phyloP scores from a whole-genome alignment of 768 basidiomycete species.

The Phlegmacium glaucopus region DNA sequence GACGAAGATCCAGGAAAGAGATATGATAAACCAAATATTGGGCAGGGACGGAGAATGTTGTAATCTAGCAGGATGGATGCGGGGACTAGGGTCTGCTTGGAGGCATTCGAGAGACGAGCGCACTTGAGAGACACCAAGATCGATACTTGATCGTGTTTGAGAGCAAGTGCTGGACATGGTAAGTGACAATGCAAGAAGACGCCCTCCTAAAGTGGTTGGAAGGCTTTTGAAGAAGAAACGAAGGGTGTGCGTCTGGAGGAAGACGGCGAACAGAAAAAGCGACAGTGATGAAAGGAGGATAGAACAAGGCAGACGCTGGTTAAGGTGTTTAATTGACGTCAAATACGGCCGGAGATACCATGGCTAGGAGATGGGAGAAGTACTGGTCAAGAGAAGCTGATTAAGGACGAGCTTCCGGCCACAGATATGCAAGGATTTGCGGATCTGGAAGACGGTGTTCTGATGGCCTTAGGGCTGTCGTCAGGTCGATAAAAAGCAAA shows the following conservation, averaged over 20 bases:
- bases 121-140: conserved; percentile 18
- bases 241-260: conserved; percentile 8
- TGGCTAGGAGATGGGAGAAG: conserved; percentile 26
- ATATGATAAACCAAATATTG: conserved; percentile 52
- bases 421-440: conserved; percentile 31
- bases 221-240: conserved; percentile 25
- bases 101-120: conserved; percentile 8
- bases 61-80: conserved; percentile 42
- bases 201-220: conserved; percentile 32
- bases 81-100: conserved; percentile 15
- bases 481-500: conserved; percentile 33
- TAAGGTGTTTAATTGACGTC: conserved; percentile 46
- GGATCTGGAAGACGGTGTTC: conserved; percentile 38
- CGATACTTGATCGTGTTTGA: conserved; percentile 22
- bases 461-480: conserved; percentile 34
- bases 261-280: conserved; percentile 20
- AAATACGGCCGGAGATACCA: conserved; percentile 31
- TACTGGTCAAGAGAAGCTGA: conserved; percentile 27
- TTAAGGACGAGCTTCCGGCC: conserved; percentile 17
- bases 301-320: conserved; percentile 29
- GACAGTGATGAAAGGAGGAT: conserved; percentile 29
- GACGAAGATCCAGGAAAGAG: conserved; percentile 5
- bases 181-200: conserved; percentile 27
- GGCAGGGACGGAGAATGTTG: conserved; percentile 70
- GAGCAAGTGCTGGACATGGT: conserved; percentile 24